These are phyloP conservation scores for Batkoa obscura DNA, from an alignment of 371 early-diverging fungal genomes.

Conservation along the genomic window DNA sequence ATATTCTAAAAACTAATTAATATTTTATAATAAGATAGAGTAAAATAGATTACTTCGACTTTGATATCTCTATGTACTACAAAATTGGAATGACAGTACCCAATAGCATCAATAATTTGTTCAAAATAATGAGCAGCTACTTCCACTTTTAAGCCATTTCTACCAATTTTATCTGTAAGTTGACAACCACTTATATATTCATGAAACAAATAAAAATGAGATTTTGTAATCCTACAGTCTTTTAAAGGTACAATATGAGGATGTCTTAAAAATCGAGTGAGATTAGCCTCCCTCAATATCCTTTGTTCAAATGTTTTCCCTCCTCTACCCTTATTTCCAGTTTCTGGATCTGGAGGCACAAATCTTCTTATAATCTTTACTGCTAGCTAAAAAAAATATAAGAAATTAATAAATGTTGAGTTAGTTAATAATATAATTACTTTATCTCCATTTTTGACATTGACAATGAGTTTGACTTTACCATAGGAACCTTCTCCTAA, in stretches of 20 bases:
- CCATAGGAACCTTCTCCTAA: constrained; percentile 9
- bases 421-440: neutral
- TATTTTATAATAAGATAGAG: neutral
- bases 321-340: constrained; percentile 4
- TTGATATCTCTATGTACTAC: constrained; percentile 9
- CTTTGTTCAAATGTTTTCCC: constrained; percentile 7
- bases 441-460: constrained; percentile 4
- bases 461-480: constrained; percentile 8
- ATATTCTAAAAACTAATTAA: neutral
- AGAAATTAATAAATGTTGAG: neutral
- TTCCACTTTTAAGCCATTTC: constrained; percentile 1
- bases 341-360: constrained; percentile 2
- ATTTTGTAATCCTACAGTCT: constrained; percentile 5
- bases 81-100: constrained; percentile 8
- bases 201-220: constrained; percentile 8
- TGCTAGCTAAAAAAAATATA: neutral
- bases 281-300: constrained; percentile 7
- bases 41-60: neutral
- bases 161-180: constrained; percentile 7
- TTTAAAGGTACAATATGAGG: constrained; percentile 6
- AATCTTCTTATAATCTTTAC: constrained; percentile 8
- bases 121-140: constrained; percentile 6
- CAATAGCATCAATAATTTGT: constrained; percentile 5
- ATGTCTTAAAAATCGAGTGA: constrained; percentile 6
- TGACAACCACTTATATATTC: constrained; percentile 5